These are phyloP conservation scores for Carpinus viminea DNA, from an alignment of 306 rosid genomes.

Conservation along the genomic window DNA sequence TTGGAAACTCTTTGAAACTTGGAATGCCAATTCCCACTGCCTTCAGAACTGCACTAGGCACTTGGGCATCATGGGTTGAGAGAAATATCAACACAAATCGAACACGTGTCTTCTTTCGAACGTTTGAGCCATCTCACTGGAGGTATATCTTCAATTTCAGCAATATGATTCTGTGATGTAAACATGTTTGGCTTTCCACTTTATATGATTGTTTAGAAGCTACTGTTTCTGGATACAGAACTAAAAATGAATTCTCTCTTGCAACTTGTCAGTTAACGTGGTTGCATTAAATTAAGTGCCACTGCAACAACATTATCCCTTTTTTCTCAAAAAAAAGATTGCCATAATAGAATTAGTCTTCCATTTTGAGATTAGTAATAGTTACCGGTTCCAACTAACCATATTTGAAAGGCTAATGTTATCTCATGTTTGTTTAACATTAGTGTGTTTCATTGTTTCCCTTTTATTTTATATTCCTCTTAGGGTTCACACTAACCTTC, in stretches of 20 bases:
- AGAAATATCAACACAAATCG: conserved; percentile 49
- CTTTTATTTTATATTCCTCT: background rate
- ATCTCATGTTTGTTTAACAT: background rate
- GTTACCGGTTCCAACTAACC: conserved; percentile 1
- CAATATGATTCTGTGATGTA: conserved; percentile 17
- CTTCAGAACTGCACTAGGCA: conserved; percentile 57
- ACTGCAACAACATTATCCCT: background rate
- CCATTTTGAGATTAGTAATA: background rate
- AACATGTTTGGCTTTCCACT: conserved; percentile 20
- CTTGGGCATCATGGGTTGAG: conserved; percentile 83
- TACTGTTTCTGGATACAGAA: conserved; percentile 3
- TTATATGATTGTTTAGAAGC: conserved; percentile 7
- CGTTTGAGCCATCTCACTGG: conserved; percentile 90
- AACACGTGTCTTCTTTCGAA: conserved; percentile 75
- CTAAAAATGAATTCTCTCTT: background rate
- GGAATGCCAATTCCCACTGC: conserved; percentile 72
- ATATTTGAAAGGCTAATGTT: conserved; percentile 1
- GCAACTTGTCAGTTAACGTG: background rate
- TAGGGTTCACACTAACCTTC: conserved; percentile 14
- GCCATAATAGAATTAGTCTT: background rate
- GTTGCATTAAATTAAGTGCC: background rate
- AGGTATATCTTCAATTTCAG: conserved; percentile 51
- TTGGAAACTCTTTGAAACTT: conserved; percentile 57
- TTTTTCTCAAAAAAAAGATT: background rate
- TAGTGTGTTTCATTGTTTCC: background rate